Base-by-base conservation (phyloP, 78 protist species). In the Salpingoeca rosetta region DNA sequence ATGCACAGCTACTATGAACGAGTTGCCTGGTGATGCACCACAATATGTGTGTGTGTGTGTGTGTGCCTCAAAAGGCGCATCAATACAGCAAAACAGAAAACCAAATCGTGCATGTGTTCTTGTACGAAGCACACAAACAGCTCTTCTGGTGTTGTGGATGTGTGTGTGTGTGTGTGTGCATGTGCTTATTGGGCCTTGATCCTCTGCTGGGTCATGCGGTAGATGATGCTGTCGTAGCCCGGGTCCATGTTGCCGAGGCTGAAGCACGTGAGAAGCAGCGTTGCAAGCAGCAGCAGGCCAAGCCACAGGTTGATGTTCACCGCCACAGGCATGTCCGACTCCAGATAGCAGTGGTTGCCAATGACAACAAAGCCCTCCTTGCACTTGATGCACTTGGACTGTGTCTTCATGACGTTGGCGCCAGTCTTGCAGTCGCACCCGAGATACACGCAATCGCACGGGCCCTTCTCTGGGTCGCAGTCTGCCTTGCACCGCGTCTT, bases 161-260 rank as follows among this genome's bases (percentile, higher is more conserved):
- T n/a, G n/a, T n/a, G n/a, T n/a, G n/a, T n/a, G n/a, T n/a, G n/a
- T n/a, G n/a, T n/a, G n/a, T n/a, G n/a, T n/a, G n/a, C n/a, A n/a
- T n/a, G n/a, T n/a, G n/a, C 73, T 77, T 37, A 77, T 35, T 38
- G 31, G 56, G 36, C 2, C 81, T 77, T 77, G 51, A 38, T 44
- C 38, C 51, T 44, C 36, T 3, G 10, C 41, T 1, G 1, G 41
- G 81, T 77, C 81, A 77, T 77, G 36, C 1, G 44, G 81, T 77
- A 77, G 51, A 77, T 77, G 81, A 77, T 38, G 56, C 56, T 41
- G 81, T 77, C 81, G 51, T 77, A 37, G 44, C 81, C 81, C 10
- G 81, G 81, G 81, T 77, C 51, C 56, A 77, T 38, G 81, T 77
- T 41, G 41, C 22, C 36, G 45, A 77, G 81, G 41, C 41, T 35